Evolutionary conservation across 192 early-diverging fungal species (phyloP), one percentile per base, ranked within the genome.

Genomic region (Umbelopsis sp.): DNA sequence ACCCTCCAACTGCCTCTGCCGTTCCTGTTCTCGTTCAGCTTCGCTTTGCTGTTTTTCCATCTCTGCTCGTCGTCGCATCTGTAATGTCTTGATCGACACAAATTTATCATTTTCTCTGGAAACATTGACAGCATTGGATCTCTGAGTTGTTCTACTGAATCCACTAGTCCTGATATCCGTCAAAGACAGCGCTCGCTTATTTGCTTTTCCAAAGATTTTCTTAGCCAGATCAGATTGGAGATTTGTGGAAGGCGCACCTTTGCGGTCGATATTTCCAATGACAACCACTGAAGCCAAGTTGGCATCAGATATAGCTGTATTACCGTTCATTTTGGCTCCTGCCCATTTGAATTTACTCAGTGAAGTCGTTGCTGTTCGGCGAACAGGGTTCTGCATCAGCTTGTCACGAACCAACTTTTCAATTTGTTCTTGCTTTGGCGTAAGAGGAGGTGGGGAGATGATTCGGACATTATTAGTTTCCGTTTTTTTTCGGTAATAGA

Each of bases 241-340:
- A 4, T 62, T 20, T 8, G 29, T 12, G 1, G 71, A 65, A 31
- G 43, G 22, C 3, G 49, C 32, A 26, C 43, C 44, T 45, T 68
- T 45, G 25, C 50, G 65, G 24, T 50, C 66, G 1, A 75, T 29
- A 34, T 69, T 80, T 0, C 78, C 78, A 51, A 80, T 73, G 3
- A 80, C 78, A n/a, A 80, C 73, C 24, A 80, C 68, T 47, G 78
- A 74, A 14, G 78, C 74, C 0, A 44, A 29, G 12, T 53, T 41
- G 9, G 74, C 71, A 51, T 80, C 74, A 17, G 51, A 44, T 22
- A 80, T 59, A 8, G 78, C 78, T 0, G 56, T 72, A 31, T 80
- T 80, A 22, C 71, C 70, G 38, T 53, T 44, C 68, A 45, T 72
- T 49, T 66, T 78, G 49, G 20, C 67, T 45, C 38, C 68, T 41